These are phyloP conservation scores for Dacryopinax primogenitus DNA, from an alignment of 768 basidiomycete genomes.

Conservation along the genomic window DNA sequence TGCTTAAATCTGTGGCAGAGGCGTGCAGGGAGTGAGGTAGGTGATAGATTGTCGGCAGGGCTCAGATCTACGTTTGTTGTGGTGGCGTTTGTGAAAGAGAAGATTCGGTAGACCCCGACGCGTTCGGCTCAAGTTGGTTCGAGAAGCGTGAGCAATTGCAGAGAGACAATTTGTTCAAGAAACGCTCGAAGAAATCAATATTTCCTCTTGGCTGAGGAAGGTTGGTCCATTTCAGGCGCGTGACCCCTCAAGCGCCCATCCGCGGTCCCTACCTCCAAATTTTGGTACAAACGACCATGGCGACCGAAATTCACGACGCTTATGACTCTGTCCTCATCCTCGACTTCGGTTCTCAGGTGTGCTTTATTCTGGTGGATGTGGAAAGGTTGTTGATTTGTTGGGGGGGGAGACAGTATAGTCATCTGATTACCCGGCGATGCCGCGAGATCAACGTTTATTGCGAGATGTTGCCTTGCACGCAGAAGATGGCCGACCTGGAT, in stretches of 20 bases:
- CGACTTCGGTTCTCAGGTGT: slow-evolving; percentile 93
- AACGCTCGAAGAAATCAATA: too few relatives aligned
- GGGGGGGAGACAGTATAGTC: slow-evolving; percentile 89
- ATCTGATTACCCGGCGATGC: slow-evolving; percentile 94
- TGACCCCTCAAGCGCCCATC: slow-evolving; percentile 3
- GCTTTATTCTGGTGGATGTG: slow-evolving; percentile 15
- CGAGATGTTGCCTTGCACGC: slow-evolving; percentile 93
- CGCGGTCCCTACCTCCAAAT: slow-evolving; percentile 1
- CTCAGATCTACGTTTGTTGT: too few relatives aligned
- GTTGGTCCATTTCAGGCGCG: background rate
- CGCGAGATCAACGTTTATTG: slow-evolving; percentile 95
- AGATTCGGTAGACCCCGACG: too few relatives aligned
- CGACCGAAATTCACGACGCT: slow-evolving; percentile 71
- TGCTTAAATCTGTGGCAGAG: too few relatives aligned
- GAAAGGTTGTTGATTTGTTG: slow-evolving; percentile 11
- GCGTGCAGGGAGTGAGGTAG: too few relatives aligned
- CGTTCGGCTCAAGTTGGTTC: too few relatives aligned
- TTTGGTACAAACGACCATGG: background rate
- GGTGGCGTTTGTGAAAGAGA: too few relatives aligned
- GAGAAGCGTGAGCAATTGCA: too few relatives aligned
- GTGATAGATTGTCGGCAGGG: too few relatives aligned
- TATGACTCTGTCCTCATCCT: slow-evolving; percentile 94
- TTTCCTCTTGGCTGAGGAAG: too few relatives aligned
- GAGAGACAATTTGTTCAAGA: too few relatives aligned
- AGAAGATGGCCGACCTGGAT: slow-evolving; percentile 67